Base-by-base conservation (phyloP, 345 rosid genomes). In the Arabidopsis arenosa region DNA sequence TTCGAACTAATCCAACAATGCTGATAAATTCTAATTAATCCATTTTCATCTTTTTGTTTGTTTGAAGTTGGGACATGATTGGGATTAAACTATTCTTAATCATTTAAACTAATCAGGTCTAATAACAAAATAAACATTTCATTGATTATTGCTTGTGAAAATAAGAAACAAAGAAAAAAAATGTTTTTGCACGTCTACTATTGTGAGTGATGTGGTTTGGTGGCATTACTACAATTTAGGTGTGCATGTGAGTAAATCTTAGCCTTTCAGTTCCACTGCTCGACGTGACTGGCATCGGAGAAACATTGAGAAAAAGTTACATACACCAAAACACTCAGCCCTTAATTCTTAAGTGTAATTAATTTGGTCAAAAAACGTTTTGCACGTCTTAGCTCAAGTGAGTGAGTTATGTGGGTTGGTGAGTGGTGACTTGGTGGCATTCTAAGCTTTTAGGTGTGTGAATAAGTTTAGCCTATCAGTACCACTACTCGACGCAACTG, bases 371-470 rank as follows among this genome's bases (percentile, higher is more conserved):
- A 37, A 7, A 37, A 37, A 37, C 40, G 40, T 37, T 37, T 37
- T 37, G 40, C 40, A 37, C 40, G 40, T 37, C 40, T 35, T 37
- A 37, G 8, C 40, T 37, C 0, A 37, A 37, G 17, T 12, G 63
- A 63, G 32, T 28, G 32, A 28, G 32, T 28, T 28, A 41, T 63
- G 56, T 73, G 7, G 77, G 47, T 63, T 64, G 71, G 77, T 73
- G 33, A 17, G 54, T 64, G 71, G 77, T 73, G 33, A 17, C 61
- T 63, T 64, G 71, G 77, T 73, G 35, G 32, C 61, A 15, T 6
- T 49, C 59, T 26, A 49, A 18, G 39, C 12, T 36, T 23, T 28
- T 28, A 28, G 2, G 2, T 2, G 30, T 3, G 30, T 28, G 30
- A 28, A 28, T 28, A 28, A 28, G 32, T 4, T 18, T 51, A 51